Base-by-base conservation (phyloP, 108 stramenopile species). In the Nitzschia sp. region DNA sequence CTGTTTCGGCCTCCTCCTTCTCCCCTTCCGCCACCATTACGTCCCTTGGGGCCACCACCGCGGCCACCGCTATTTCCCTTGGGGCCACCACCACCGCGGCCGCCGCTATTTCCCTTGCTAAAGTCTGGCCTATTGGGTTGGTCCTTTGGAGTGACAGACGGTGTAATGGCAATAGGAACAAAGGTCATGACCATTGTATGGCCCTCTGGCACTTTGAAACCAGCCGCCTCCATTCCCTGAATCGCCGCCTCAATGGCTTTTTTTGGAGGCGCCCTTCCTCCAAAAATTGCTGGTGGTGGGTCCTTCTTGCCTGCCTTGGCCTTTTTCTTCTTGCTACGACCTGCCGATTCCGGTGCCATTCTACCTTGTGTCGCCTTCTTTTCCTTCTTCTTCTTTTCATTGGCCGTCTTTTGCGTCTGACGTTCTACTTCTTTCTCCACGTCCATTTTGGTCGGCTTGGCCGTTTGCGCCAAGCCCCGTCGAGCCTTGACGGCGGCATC, bases 151-250 rank as follows among this genome's bases (percentile, higher is more conserved):
- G 1, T 32, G n/a, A 1, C 2, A 9, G 9, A 31, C 28, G 36
- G 24, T 45, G 32, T 24, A 1, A 3, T 17, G 13, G 27, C 36
- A 62, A 72, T 70, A 24, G 87, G 85, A 35, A 87, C 86, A 71
- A 91, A 89, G 5, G 84, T 73, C 71, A 93, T 85, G 59, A 89
- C 84, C 83, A 93, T 77, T 78, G 85, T 76, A 74, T 83, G 84
- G 30, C 92, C 92, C 54, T 70, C 72, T 18, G 92, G 92, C 33
- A 85, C 54, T 33, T 79, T 76, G 55, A 80, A 91, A 19, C 92
- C 92, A 34, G 68, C 71, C 9, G 74, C 71, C 63, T 84, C 80
- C 89, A 93, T 89, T 38, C 88, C 92, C 24, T 73, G 42, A 15
- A 86, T 75, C 2, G 92, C 92, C 0, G 89, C 92, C 1, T 72